phyloP scores from a whole-genome alignment of 2,329 filamentous ascomycete species.

The Phyllosticta citriasiana region DNA sequence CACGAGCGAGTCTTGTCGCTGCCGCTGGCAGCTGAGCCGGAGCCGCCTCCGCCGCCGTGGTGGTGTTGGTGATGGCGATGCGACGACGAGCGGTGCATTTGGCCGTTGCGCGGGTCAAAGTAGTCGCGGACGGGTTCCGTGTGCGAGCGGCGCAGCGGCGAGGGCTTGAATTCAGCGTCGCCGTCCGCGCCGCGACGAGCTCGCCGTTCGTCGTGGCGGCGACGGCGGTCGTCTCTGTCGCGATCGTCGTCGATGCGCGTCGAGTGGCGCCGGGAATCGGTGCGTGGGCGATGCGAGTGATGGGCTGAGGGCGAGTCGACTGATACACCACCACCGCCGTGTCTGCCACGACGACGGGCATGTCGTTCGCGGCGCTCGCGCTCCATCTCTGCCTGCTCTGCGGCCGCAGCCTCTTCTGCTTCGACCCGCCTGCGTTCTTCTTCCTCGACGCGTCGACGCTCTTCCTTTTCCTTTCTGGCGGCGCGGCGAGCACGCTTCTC shows the following conservation, averaged over 20 bases:
- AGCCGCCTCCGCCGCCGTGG: constrained; percentile 12
- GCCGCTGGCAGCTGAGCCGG: constrained; percentile 24
- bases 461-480: constrained; percentile 17
- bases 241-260: constrained; percentile 25
- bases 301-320: background rate
- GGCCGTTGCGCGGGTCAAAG: constrained; percentile 33
- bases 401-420: constrained; percentile 9
- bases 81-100: background rate
- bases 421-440: constrained; percentile 20
- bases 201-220: constrained; percentile 35
- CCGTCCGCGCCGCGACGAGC: constrained; percentile 29
- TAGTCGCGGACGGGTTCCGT: constrained; percentile 28
- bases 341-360: constrained; percentile 6
- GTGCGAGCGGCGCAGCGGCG: constrained; percentile 15
- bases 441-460: constrained; percentile 16
- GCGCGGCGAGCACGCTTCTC: constrained; percentile 29
- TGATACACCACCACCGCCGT: background rate
- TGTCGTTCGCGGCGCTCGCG: constrained; percentile 18
- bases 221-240: constrained; percentile 21
- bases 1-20: constrained; percentile 40
- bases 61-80: background rate
- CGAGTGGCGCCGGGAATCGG: constrained; percentile 23
- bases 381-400: constrained; percentile 15
- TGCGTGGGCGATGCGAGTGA: constrained; percentile 19
- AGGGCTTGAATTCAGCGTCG: constrained; percentile 16